Evolutionary conservation across 2,329 filamentous ascomycete species (phyloP).

Genomic region (Didymosphaeria variabile): DNA sequence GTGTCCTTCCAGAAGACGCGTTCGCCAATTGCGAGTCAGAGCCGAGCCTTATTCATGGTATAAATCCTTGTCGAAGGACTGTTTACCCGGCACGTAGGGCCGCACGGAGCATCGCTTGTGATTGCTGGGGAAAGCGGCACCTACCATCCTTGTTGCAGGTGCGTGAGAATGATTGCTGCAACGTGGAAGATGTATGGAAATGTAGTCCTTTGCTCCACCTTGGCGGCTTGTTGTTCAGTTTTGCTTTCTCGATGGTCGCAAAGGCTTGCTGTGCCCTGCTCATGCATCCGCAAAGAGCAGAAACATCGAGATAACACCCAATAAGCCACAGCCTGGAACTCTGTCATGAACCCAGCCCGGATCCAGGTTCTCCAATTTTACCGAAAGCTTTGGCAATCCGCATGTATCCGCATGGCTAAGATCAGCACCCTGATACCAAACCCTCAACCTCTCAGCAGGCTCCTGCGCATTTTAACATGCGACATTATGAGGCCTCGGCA

Average conservation of each 20-base stretch:
- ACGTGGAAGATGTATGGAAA: constrained; percentile 9
- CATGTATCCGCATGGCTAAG: neutral
- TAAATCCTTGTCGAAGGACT: constrained; percentile 20
- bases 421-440: neutral
- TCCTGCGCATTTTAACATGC: neutral
- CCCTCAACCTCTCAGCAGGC: neutral
- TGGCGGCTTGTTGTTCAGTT: constrained; percentile 3
- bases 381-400: neutral
- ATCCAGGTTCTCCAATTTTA: constrained; percentile 1
- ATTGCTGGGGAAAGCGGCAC: constrained; percentile 15
- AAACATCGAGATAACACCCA: neutral
- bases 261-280: neutral
- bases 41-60: constrained; percentile 19
- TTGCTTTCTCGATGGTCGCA: neutral
- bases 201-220: constrained; percentile 13
- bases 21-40: constrained; percentile 32
- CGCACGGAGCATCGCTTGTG: constrained; percentile 38
- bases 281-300: neutral
- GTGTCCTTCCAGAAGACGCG: constrained; percentile 10
- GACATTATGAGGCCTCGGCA: neutral
- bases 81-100: constrained; percentile 44
- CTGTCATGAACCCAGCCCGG: neutral
- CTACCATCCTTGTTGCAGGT: neutral
- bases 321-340: neutral
- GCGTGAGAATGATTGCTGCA: neutral